phyloP scores from a whole-genome alignment of 305 asterid genomes.

The Fraxinus albicans region DNA sequence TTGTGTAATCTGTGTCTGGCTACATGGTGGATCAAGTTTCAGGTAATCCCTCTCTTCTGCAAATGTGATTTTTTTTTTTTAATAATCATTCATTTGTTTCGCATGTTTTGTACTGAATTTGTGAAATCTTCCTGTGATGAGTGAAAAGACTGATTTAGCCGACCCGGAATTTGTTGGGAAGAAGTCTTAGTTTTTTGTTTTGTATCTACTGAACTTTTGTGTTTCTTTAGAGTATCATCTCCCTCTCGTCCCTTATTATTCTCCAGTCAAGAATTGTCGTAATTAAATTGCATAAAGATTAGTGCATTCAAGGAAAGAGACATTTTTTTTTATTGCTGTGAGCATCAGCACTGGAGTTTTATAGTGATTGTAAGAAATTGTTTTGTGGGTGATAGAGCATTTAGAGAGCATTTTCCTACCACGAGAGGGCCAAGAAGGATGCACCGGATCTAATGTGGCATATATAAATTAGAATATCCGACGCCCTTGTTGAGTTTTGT shows the following conservation, averaged over 20 bases:
- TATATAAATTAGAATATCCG: not conserved
- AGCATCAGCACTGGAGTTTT: not conserved
- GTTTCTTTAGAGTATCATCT: not conserved
- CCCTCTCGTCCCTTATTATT: not conserved
- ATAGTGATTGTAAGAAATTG: not conserved
- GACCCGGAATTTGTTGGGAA: not conserved
- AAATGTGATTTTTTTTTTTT: not conserved
- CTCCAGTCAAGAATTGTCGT: not conserved
- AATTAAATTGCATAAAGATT: not conserved
- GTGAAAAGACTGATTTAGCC: not conserved
- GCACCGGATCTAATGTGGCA: not conserved
- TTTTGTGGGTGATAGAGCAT: not conserved
- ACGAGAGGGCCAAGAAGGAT: not conserved
- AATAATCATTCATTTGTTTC: not conserved
- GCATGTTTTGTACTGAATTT: not conserved
- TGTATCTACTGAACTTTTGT: not conserved
- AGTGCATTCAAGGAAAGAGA: not conserved
- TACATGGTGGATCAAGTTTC: slow-evolving; percentile 20
- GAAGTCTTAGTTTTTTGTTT: not conserved
- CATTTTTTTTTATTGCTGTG: not conserved
- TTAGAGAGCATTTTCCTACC: not conserved
- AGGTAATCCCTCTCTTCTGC: not conserved
- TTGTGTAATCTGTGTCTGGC: slow-evolving; percentile 18
- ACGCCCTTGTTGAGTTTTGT: not conserved
- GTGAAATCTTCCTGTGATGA: not conserved